phyloP scores from a whole-genome alignment of 2,329 filamentous ascomycete genomes.

The Lachnellula arida region DNA sequence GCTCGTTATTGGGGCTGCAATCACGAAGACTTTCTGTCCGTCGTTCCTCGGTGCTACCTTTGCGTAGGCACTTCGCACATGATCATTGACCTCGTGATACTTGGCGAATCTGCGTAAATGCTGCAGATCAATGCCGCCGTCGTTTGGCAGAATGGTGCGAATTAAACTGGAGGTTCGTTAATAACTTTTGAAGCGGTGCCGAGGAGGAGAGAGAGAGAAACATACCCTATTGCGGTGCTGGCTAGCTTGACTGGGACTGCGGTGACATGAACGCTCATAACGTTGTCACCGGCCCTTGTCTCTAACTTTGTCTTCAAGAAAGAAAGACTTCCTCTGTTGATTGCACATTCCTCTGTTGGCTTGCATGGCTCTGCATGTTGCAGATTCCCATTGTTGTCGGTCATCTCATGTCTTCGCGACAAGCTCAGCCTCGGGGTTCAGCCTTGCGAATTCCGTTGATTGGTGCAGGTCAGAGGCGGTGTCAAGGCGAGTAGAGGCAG shows the following conservation, averaged over 20 bases:
- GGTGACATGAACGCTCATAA: constrained; percentile 64
- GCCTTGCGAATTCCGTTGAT: neutral
- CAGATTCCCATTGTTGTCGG: neutral
- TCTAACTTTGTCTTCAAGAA: constrained; percentile 62
- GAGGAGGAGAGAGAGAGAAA: constrained; percentile 16
- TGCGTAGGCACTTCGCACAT: constrained; percentile 51
- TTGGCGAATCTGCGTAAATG: constrained; percentile 76
- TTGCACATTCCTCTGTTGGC: neutral
- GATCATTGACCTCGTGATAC: constrained; percentile 59
- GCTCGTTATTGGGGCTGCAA: constrained; percentile 45
- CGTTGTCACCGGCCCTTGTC: constrained; percentile 52
- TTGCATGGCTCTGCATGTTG: neutral
- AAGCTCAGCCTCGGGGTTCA: constrained; percentile 3
- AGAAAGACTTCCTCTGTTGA: constrained; percentile 37
- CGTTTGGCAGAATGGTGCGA: constrained; percentile 52
- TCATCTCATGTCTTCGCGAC: constrained; percentile 2
- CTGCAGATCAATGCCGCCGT: constrained; percentile 59
- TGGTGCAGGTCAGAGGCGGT: neutral
- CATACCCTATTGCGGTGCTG: constrained; percentile 68
- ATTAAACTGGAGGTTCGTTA: constrained; percentile 42
- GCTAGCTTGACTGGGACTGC: constrained; percentile 67
- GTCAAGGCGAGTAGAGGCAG: neutral
- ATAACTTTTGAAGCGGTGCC: constrained; percentile 25
- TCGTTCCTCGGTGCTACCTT: constrained; percentile 39
- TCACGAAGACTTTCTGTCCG: constrained; percentile 46